Evolutionary conservation across 2,329 filamentous ascomycete species (phyloP), one percentile per base, ranked within the genome.

Genomic region (Pseudogymnoascus sp.): DNA sequence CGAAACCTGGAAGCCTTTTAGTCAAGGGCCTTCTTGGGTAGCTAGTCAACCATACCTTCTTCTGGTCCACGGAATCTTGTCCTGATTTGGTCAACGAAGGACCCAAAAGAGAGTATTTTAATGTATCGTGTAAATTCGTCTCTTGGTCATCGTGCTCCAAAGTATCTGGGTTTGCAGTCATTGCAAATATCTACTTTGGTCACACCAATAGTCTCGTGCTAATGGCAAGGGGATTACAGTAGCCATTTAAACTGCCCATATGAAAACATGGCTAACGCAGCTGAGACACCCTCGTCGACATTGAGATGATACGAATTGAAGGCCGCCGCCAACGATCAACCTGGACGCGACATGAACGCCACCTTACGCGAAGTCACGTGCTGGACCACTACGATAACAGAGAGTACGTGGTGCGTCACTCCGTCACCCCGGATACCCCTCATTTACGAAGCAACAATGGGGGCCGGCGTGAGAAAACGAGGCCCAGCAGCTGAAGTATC

Each of bases 31-130:
- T 63, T 47, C 28, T 47, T 12, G 21, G n/a, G 50, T 7, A 33
- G 14, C 14, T 12, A 23, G 14, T 23, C 21, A 61, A 31, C 21
- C 59, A 47, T 73, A 87, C 88, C 78, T 94, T 96, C 67, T 83
- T 83, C 77, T 97, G 94, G 70, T 99, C 91, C n/a, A 97, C 93
- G 14, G 84, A 81, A 71, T 96, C 91, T 73, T 97, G 92, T 1
- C 94, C 94, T 31, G 92, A 90, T 75, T 99, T 99, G 21, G 92
- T 93, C 62, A 97, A 78, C 5, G 92, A 97, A 0, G 92, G 93
- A 0, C 94, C 94, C 0, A 97, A 81, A 0, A 97, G 82, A 63
- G 89, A 88, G 74, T 97, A 96, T 72, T 96, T 97, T 63, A 97
- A 81, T 3, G 89, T 92, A 63, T 82, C 79, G 70, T 86, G 82